phyloP scores from a whole-genome alignment of 768 basidiomycete species.

The Russula emetica region DNA sequence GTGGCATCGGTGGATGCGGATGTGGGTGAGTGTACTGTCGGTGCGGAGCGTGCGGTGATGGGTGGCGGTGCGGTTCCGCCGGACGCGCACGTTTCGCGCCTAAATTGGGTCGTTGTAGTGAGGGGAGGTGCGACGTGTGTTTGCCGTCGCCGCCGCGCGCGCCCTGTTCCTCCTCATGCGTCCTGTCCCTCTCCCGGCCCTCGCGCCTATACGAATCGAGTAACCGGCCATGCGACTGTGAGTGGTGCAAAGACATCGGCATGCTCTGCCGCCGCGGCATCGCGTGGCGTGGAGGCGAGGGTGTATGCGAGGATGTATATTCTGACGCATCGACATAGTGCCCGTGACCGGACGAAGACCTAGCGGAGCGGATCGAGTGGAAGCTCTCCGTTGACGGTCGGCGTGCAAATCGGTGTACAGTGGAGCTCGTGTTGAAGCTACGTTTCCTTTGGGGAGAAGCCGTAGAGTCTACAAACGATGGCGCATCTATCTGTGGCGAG shows the following conservation, averaged over 20 bases:
- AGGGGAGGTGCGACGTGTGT: conserved; percentile 7
- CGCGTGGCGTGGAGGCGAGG: conserved; percentile 10
- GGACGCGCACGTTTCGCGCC: conserved; percentile 10
- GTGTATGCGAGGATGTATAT: conserved; percentile 19
- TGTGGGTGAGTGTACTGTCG: conserved; percentile 28
- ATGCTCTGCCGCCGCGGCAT: conserved; percentile 49
- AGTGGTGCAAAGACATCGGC: conserved; percentile 37
- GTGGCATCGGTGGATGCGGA: conserved; percentile 24
- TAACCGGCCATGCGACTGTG: conserved; percentile 32
- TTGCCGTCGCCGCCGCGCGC: background rate
- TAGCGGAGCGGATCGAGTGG: conserved; percentile 36
- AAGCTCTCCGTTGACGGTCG: conserved; percentile 41
- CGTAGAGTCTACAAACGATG: conserved; percentile 7
- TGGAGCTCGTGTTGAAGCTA: conserved; percentile 22
- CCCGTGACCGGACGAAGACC: conserved; percentile 33
- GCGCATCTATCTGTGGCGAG: conserved; percentile 2
- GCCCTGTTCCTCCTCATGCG: conserved; percentile 9
- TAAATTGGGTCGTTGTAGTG: conserved; percentile 17
- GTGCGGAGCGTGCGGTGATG: conserved; percentile 28
- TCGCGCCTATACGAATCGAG: conserved; percentile 26
- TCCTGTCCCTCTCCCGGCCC: conserved; percentile 20
- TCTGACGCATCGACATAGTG: conserved; percentile 33
- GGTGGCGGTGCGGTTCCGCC: conserved; percentile 8
- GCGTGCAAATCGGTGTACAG: conserved; percentile 29
- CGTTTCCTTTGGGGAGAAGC: conserved; percentile 21